A percentile compares a stretch with the other conserved stretches of the same genome.
Evolutionary conservation across 495 filamentous ascomycete species (phyloP).

Genomic region (Podospora pseudoanserina): DNA sequence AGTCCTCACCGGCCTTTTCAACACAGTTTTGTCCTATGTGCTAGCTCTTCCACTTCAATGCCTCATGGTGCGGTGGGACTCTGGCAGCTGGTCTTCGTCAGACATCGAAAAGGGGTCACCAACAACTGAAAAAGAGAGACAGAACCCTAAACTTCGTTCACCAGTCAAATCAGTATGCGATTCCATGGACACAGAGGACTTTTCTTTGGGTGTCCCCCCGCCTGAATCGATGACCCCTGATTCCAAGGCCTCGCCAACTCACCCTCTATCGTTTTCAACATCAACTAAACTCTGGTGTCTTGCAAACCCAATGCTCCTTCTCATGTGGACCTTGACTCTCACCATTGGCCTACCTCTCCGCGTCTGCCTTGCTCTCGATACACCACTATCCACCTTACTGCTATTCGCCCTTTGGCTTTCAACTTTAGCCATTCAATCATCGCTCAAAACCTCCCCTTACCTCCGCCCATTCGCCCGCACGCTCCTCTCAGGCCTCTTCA

Average conservation of each 20-base stretch:
- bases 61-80: conserved; percentile 28
- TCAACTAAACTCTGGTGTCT: background rate
- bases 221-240: background rate
- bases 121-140: background rate
- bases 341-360: conserved; percentile 32
- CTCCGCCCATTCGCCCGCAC: conserved; percentile 25
- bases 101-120: conserved; percentile 13
- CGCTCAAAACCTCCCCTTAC: conserved; percentile 27
- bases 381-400: conserved; percentile 34
- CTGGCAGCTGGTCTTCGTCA: background rate
- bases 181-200: conserved; percentile 9
- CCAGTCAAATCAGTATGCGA: conserved; percentile 14
- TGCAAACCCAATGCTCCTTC: conserved; percentile 25
- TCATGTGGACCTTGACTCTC: conserved; percentile 27
- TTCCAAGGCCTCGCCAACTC: background rate
- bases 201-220: background rate
- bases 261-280: background rate
- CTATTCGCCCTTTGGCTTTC: conserved; percentile 42
- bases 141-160: background rate
- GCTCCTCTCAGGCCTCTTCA: conserved; percentile 34
- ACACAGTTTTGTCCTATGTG: conserved; percentile 24
- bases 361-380: conserved; percentile 20
- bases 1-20: conserved; percentile 33
- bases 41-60: conserved; percentile 25
- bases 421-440: conserved; percentile 37